These are phyloP conservation scores for Pseudonitzschia delicatissima DNA, from an alignment of 108 stramenopile genomes.

Conservation along the genomic window DNA sequence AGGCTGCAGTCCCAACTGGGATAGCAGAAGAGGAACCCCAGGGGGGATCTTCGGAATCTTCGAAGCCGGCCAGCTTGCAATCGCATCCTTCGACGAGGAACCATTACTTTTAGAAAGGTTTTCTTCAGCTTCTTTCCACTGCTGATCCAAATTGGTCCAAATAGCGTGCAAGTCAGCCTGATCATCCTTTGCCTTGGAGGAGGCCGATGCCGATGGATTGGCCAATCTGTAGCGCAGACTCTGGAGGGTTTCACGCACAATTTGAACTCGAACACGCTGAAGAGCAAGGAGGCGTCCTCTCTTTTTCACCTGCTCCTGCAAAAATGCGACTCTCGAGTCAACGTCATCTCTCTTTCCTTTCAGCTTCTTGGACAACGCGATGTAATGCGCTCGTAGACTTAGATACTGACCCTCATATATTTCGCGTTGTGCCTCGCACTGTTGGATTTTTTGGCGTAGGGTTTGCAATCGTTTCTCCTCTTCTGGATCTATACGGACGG, in stretches of 20 bases:
- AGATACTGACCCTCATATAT: slow-evolving; percentile 77
- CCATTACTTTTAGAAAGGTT: slow-evolving; percentile 19
- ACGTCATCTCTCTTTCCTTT: slow-evolving; percentile 41
- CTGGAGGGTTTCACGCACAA: slow-evolving; percentile 66
- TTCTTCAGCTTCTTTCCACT: slow-evolving; percentile 40
- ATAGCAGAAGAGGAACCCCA: slow-evolving; percentile 71
- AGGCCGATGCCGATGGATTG: not conserved
- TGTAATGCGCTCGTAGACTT: slow-evolving; percentile 77
- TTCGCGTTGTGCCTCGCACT: slow-evolving; percentile 73
- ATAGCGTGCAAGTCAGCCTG: slow-evolving; percentile 39
- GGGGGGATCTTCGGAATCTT: slow-evolving; percentile 69
- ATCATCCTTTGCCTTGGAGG: slow-evolving; percentile 7
- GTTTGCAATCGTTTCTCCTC: slow-evolving; percentile 75
- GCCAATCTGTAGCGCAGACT: slow-evolving; percentile 37
- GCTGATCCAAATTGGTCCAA: slow-evolving; percentile 55
- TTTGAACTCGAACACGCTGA: slow-evolving; percentile 62
- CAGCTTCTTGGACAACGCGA: slow-evolving; percentile 58
- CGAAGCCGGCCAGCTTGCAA: slow-evolving; percentile 61
- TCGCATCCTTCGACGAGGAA: not conserved
- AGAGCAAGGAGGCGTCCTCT: slow-evolving; percentile 56
- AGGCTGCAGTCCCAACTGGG: slow-evolving; percentile 56
- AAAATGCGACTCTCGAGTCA: slow-evolving; percentile 42
- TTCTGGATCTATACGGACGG: slow-evolving; percentile 86
- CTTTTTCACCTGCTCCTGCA: slow-evolving; percentile 46
- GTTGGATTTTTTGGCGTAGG: slow-evolving; percentile 71